Base-by-base conservation (phyloP, 2,329 filamentous ascomycete genomes). In the Sporothrix curviconia region DNA sequence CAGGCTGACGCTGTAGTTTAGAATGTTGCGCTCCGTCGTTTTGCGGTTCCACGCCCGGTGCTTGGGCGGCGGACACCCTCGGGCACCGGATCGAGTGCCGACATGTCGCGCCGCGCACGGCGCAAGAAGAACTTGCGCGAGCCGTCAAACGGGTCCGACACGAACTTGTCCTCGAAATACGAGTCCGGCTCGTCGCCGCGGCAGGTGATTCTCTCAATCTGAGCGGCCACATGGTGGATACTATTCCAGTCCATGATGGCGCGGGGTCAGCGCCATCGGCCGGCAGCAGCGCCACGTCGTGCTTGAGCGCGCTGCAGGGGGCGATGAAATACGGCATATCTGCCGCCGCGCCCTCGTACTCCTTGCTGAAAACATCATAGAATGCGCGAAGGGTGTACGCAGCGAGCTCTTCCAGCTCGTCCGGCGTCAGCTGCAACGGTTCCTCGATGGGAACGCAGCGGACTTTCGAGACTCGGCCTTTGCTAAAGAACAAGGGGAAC, bases 321-420 rank as follows among this genome's bases (percentile, higher is more conserved):
- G 84, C 87, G 14, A 96, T 67, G 75, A 91, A 96, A 70, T 96
- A 99, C 0, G 91, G 86, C 68, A 96, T 80, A 28, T 85, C 83
- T 1, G 77, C 70, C 0, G 76, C 64, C 15, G 83, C 76, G 0
- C 81, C 75, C 50, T 88, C 83, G 65, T 90, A 99, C 3, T 78
- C 77, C 69, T 99, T 99, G 70, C 91, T 92, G 74, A 96, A 97
- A 0, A 96, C 76, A 64, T 97, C 90, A 15, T 82, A 74, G 69
- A 95, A 96, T 0, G 95, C 71, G 4, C 80, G 78, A 40, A 95
- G 72, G 0, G 89, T 96, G 67, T 94, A 95, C 0, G 69, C 71
- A 0, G 83, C 84, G n/a, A 97, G 68, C 0, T 72, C 65, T 0
- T 73, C 64, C 0, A 90, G 62, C 1, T 76, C 67, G 0, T 72